Conservation (phyloP, 23 red algal species). For the Agarophyton chilense region DNA sequence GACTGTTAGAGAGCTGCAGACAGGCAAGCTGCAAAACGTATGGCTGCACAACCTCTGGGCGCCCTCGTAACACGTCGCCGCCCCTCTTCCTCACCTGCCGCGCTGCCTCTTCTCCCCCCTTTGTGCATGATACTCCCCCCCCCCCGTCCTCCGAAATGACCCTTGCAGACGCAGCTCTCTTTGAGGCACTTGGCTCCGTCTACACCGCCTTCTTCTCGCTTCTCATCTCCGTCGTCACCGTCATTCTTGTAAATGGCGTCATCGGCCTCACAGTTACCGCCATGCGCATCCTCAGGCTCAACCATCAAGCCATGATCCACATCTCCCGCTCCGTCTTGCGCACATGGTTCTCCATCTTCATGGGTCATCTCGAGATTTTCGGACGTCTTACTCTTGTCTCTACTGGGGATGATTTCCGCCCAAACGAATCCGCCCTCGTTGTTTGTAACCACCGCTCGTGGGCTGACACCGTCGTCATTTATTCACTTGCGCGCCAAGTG, state of each 20-base stretch:
- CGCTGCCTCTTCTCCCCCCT: not conserved
- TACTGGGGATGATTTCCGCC: conserved; percentile 78
- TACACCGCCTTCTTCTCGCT: conserved; percentile 55
- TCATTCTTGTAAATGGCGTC: conserved; percentile 46
- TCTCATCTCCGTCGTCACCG: conserved; percentile 57
- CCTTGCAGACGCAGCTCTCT: not conserved
- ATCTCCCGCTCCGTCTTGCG: conserved; percentile 72
- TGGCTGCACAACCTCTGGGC: not conserved
- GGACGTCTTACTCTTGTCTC: conserved; percentile 78
- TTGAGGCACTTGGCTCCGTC: conserved; percentile 12
- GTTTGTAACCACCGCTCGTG: conserved; percentile 93
- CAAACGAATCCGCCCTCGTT: conserved; percentile 78
- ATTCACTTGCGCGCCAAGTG: conserved; percentile 81
- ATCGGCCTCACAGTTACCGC: conserved; percentile 22
- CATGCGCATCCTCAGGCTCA: conserved; percentile 38
- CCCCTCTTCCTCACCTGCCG: not conserved
- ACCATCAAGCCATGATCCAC: conserved; percentile 25
- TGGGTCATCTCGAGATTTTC: conserved; percentile 82
- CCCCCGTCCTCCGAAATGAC: not conserved
- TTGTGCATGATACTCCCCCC: not conserved
- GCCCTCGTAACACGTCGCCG: not conserved
- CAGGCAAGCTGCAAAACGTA: not conserved
- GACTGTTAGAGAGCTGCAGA: no score
- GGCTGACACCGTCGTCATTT: conserved; percentile 91
- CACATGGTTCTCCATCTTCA: conserved; percentile 89